Percentiles rank a stretch among this genome's conserved stretches.
Evolutionary conservation across 345 rosid species (phyloP).

Genomic region (Dimocarpus longan): DNA sequence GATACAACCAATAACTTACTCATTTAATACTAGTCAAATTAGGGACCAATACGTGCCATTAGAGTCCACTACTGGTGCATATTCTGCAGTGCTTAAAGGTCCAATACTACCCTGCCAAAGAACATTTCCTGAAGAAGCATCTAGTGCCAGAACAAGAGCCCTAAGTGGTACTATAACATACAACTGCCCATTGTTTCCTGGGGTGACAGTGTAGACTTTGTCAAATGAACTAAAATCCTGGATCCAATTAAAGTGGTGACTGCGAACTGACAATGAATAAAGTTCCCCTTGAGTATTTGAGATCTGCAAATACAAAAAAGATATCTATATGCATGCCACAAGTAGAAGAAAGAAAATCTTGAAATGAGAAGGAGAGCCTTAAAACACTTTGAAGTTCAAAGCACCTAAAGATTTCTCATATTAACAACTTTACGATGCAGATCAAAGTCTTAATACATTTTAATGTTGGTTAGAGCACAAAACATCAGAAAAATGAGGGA

Average conservation of each 20-base stretch:
- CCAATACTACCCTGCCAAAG: conserved; percentile 72
- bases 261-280: conserved; percentile 71
- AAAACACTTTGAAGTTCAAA: not conserved
- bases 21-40: not conserved
- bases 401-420: not conserved
- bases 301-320: conserved; percentile 46
- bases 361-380: not conserved
- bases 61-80: conserved; percentile 60
- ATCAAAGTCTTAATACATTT: not conserved
- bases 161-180: conserved; percentile 58
- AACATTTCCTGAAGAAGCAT: conserved; percentile 65
- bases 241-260: conserved; percentile 70
- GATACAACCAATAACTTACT: not conserved
- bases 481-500: not conserved
- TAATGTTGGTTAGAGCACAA: not conserved
- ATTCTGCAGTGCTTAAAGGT: conserved; percentile 52
- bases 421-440: not conserved
- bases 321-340: not conserved
- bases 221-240: conserved; percentile 70
- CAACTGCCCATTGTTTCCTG: conserved; percentile 74
- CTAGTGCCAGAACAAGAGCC: conserved; percentile 60
- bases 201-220: conserved; percentile 55
- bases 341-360: not conserved
- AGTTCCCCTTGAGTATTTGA: conserved; percentile 76
- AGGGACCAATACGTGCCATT: conserved; percentile 44